phyloP scores from a whole-genome alignment of 1,284 basidiomycete species.

The Sphagnurus paluster region DNA sequence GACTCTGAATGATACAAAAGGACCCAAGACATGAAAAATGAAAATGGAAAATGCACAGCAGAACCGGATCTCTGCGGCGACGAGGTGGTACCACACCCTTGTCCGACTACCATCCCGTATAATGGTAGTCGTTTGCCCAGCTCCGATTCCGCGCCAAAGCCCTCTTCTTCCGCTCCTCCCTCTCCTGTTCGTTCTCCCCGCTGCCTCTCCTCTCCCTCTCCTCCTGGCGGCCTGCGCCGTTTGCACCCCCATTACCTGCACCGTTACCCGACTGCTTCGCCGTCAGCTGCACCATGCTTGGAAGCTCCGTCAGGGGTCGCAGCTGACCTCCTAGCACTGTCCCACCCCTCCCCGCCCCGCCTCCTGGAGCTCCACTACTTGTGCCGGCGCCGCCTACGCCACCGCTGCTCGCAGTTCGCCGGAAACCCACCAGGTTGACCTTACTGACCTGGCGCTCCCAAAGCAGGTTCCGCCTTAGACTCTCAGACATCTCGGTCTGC shows the following conservation, averaged over 20 bases:
- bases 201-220: constrained; percentile 38
- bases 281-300: constrained; percentile 38
- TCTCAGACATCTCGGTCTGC: constrained; percentile 83
- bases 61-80: neutral
- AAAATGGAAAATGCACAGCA: constrained; percentile 11
- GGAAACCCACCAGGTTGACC: constrained; percentile 43
- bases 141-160: constrained; percentile 62
- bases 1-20: constrained; percentile 14
- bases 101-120: constrained; percentile 54
- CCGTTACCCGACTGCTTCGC: constrained; percentile 34
- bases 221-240: constrained; percentile 1
- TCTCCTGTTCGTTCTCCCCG: constrained; percentile 31
- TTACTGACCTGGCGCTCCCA: constrained; percentile 81
- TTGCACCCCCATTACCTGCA: constrained; percentile 18
- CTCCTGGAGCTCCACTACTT: neutral
- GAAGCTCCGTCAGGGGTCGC: constrained; percentile 27
- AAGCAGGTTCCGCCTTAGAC: constrained; percentile 76
- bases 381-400: constrained; percentile 20
- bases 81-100: neutral
- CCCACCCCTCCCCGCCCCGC: constrained; percentile 17
- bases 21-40: constrained; percentile 17
- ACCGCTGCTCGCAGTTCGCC: constrained; percentile 36
- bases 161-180: constrained; percentile 35
- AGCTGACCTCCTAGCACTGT: constrained; percentile 16
- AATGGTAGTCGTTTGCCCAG: constrained; percentile 71